Evolutionary conservation across 306 rosid genomes (phyloP).

Genomic region (Lathyrus tuberosus): DNA sequence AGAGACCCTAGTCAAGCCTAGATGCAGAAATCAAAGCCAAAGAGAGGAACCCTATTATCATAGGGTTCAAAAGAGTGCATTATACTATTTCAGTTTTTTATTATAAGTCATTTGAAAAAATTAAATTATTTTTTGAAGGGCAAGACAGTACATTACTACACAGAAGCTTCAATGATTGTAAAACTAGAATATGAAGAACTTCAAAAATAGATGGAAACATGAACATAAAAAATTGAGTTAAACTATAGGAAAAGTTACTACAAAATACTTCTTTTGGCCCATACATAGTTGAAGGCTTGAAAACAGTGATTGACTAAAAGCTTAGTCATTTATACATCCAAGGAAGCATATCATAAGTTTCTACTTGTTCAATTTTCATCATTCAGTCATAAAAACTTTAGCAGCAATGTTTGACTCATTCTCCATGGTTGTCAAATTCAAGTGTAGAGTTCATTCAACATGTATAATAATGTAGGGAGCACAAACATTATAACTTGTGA

Average conservation of each 20-base stretch:
- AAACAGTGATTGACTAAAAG: constrained; percentile 32
- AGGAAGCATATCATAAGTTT: constrained; percentile 18
- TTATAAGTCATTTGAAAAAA: too few relatives aligned
- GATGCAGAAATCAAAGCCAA: constrained; percentile 23
- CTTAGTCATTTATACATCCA: constrained; percentile 29
- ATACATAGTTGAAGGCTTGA: constrained; percentile 30
- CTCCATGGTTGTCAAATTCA: constrained; percentile 32
- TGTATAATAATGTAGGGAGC: neutral
- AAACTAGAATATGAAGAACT: neutral
- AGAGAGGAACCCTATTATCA: neutral
- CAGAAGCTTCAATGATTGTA: neutral
- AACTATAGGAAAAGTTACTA: neutral
- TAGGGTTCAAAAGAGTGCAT: neutral
- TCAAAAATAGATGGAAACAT: constrained; percentile 21
- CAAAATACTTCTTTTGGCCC: constrained; percentile 28
- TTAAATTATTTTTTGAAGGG: constrained; percentile 1
- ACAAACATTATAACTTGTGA: neutral
- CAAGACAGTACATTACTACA: neutral
- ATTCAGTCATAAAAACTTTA: constrained; percentile 13
- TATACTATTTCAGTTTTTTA: too few relatives aligned
- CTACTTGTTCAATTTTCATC: neutral
- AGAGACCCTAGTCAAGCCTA: constrained; percentile 36
- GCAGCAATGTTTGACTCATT: constrained; percentile 44
- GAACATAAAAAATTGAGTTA: constrained; percentile 4
- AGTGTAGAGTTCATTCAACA: constrained; percentile 25